phyloP scores from a whole-genome alignment of 2,329 filamentous ascomycete genomes.

The Graphilbum fragrans region DNA sequence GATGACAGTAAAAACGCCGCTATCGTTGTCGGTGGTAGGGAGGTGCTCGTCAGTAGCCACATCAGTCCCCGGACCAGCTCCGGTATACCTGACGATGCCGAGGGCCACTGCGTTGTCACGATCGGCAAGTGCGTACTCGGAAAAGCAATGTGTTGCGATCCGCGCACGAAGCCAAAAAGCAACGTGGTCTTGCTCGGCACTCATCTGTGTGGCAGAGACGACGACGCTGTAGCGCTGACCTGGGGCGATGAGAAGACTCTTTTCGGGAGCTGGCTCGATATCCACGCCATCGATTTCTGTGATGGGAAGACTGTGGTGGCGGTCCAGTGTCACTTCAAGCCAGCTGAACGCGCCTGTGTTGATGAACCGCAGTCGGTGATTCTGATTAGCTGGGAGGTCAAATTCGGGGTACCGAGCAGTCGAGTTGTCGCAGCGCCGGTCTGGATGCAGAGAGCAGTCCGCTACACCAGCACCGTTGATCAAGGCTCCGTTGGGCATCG shows the following conservation, averaged over 20 bases:
- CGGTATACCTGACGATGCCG: slow-evolving; percentile 34
- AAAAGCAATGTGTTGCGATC: slow-evolving; percentile 49
- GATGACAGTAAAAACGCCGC: slow-evolving; percentile 22
- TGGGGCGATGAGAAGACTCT: slow-evolving; percentile 52
- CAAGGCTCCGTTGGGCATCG: slow-evolving; percentile 55
- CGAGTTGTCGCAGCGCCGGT: slow-evolving; percentile 30
- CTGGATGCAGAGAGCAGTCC: slow-evolving; percentile 21
- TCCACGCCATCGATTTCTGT: slow-evolving; percentile 61
- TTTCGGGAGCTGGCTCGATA: slow-evolving; percentile 45
- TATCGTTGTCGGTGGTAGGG: slow-evolving; percentile 22
- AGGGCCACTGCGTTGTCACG: slow-evolving; percentile 30
- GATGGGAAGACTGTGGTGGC: slow-evolving; percentile 39
- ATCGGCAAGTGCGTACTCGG: slow-evolving; percentile 32
- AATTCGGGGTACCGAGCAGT: slow-evolving; percentile 26
- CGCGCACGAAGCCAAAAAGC: slow-evolving; percentile 54
- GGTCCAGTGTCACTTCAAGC: slow-evolving; percentile 60
- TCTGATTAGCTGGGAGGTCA: slow-evolving; percentile 37
- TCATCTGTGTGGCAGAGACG: slow-evolving; percentile 44
- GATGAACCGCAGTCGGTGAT: slow-evolving; percentile 54
- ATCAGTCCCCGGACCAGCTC: neutral
- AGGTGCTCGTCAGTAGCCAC: neutral
- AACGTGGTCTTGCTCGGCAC: slow-evolving; percentile 23
- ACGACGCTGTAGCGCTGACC: slow-evolving; percentile 62
- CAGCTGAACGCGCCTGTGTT: slow-evolving; percentile 62
- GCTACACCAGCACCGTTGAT: slow-evolving; percentile 50